Percentiles rank a stretch among this genome's conserved stretches.
Conservation (phyloP, 73 alveolate species). For the Stentor coeruleus region DNA sequence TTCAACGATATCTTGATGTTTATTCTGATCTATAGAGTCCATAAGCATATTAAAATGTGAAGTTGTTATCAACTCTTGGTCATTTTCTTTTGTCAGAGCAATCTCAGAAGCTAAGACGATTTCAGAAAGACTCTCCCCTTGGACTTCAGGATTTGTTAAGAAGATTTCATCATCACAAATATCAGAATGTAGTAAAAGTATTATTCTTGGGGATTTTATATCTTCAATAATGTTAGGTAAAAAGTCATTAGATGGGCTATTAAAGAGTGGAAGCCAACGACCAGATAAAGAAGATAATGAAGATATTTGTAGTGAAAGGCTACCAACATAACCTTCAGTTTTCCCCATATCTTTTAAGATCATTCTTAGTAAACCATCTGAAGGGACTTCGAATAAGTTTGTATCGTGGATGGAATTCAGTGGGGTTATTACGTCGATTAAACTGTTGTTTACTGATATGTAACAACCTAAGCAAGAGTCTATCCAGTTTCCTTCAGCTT, state of each 20-base stretch:
- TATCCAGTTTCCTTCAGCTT: background rate
- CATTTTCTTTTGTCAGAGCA: background rate
- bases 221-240: too few relatives aligned
- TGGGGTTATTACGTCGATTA: background rate
- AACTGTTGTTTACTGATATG: background rate
- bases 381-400: background rate
- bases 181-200: too few relatives aligned
- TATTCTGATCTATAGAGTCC: background rate
- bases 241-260: too few relatives aligned
- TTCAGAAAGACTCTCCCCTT: background rate
- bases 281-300: too few relatives aligned
- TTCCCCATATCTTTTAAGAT: background rate
- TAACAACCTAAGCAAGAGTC: background rate
- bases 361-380: background rate
- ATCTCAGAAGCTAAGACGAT: background rate
- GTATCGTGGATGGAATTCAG: background rate
- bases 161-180: background rate
- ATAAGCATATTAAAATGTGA: too few relatives aligned
- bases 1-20: background rate
- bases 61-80: background rate
- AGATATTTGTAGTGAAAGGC: too few relatives aligned
- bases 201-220: too few relatives aligned
- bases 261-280: too few relatives aligned
- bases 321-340: background rate
- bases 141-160: background rate